phyloP scores from a whole-genome alignment of 2,329 filamentous ascomycete genomes.

The Chrysosporium keratinophilum region DNA sequence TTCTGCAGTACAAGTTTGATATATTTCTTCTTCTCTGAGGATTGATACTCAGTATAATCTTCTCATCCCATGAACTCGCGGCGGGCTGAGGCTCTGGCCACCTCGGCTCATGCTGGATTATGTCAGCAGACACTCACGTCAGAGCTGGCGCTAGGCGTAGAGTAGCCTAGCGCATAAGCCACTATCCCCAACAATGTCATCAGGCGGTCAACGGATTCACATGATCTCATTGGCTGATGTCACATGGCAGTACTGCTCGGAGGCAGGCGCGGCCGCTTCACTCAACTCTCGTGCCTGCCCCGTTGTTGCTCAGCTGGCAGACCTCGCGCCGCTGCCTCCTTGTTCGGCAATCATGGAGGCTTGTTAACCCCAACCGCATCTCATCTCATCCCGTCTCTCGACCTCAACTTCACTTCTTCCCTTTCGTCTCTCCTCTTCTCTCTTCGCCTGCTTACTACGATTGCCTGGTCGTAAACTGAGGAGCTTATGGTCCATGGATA shows the following conservation, averaged over 20 bases:
- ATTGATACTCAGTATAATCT: too few species aligned
- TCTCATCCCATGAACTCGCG: too few species aligned
- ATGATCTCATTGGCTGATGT: constrained; percentile 3
- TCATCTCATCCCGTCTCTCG: too few species aligned
- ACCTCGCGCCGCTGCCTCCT: too few species aligned
- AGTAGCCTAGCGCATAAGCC: background rate
- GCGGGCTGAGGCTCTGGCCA: too few species aligned
- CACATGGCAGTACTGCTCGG: background rate
- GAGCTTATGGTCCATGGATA: background rate
- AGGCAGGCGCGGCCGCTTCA: background rate
- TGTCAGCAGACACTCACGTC: background rate
- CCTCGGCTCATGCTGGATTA: too few species aligned
- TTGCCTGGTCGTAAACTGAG: background rate
- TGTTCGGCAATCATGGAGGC: too few species aligned
- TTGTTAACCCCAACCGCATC: too few species aligned
- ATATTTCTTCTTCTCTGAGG: too few species aligned
- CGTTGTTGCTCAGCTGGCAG: background rate
- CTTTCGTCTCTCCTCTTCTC: background rate
- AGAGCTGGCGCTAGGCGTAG: background rate
- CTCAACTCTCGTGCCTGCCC: background rate
- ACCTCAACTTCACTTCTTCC: background rate
- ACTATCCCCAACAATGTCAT: constrained; percentile 8
- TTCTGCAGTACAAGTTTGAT: too few species aligned
- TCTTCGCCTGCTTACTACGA: background rate
- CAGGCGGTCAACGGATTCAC: constrained; percentile 10